Conservation (phyloP, 805 yeast species). For the Lipomyces yamanashiensis region DNA sequence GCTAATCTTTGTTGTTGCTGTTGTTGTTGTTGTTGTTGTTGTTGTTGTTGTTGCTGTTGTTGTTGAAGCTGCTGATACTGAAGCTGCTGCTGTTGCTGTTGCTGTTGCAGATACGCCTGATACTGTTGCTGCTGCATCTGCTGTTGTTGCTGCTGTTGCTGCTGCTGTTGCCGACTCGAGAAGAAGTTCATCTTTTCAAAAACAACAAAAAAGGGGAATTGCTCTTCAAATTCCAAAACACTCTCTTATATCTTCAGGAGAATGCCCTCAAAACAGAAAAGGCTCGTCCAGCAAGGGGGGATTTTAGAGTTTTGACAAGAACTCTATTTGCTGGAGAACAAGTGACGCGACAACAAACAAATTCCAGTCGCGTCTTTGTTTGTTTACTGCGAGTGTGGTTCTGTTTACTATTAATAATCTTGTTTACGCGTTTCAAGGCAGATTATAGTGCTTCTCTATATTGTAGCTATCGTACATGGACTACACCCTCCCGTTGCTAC, state of each 20-base stretch:
- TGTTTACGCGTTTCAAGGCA: too few species aligned
- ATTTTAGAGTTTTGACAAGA: background rate
- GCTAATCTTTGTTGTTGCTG: constrained; percentile 18
- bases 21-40: constrained; percentile 17
- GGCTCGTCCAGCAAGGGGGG: constrained; percentile 1
- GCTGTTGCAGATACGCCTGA: constrained; percentile 3
- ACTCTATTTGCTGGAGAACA: too few species aligned
- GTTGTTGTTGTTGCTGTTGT: constrained; percentile 8
- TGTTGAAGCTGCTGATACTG: constrained; percentile 2
- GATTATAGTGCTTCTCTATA: too few species aligned
- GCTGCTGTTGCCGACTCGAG: constrained; percentile 1
- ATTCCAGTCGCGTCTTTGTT: too few species aligned
- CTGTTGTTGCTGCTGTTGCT: constrained; percentile 8
- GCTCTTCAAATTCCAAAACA: too few species aligned
- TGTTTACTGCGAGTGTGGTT: too few species aligned
- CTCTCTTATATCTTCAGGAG: too few species aligned
- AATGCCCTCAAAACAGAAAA: background rate
- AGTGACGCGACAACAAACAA: too few species aligned
- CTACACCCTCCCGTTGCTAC: background rate
- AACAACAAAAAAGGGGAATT: background rate
- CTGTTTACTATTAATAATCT: too few species aligned
- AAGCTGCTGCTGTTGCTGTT: constrained; percentile 16
- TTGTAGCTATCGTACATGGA: background rate
- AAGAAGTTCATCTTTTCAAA: constrained; percentile 7
- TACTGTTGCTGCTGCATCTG: constrained; percentile 13